phyloP scores from a whole-genome alignment of 305 asterid genomes.

The Fraxinus greggii region DNA sequence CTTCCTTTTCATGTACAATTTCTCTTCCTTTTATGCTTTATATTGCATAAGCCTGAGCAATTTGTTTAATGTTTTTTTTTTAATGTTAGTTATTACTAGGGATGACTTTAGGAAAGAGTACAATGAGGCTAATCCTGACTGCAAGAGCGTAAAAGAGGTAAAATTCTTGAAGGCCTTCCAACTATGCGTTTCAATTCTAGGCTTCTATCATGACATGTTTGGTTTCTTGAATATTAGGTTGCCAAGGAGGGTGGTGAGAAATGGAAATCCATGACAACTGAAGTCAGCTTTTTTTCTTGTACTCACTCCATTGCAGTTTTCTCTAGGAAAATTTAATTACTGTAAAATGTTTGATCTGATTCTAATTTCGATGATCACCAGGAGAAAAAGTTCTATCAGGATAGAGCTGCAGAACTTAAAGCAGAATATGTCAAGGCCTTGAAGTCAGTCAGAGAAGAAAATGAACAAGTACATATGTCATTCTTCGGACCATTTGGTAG shows the following conservation, averaged over 20 bases:
- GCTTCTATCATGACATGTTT: background rate
- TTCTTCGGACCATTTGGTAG: background rate
- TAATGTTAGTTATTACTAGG: constrained; percentile 34
- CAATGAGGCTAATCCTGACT: constrained; percentile 72
- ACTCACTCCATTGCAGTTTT: background rate
- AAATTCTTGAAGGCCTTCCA: background rate
- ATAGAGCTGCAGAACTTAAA: constrained; percentile 80
- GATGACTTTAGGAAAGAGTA: constrained; percentile 65
- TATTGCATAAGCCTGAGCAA: background rate
- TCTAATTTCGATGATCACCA: constrained; percentile 17
- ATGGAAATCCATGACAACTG: constrained; percentile 78
- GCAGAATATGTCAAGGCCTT: constrained; percentile 52
- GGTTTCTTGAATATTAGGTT: constrained; percentile 37
- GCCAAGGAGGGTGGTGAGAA: constrained; percentile 86
- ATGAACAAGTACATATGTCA: constrained; percentile 35
- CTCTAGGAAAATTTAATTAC: background rate
- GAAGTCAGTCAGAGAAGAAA: constrained; percentile 37
- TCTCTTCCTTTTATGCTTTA: background rate
- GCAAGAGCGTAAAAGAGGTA: constrained; percentile 63
- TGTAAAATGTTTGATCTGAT: background rate
- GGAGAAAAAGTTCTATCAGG: constrained; percentile 64
- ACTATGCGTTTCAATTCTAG: background rate
- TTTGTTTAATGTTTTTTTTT: background rate
- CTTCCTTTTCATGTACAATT: constrained; percentile 70
- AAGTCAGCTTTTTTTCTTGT: constrained; percentile 32